Evolutionary conservation across 441 rosid genomes (phyloP).

Genomic region (Adansonia madagascariensis): DNA sequence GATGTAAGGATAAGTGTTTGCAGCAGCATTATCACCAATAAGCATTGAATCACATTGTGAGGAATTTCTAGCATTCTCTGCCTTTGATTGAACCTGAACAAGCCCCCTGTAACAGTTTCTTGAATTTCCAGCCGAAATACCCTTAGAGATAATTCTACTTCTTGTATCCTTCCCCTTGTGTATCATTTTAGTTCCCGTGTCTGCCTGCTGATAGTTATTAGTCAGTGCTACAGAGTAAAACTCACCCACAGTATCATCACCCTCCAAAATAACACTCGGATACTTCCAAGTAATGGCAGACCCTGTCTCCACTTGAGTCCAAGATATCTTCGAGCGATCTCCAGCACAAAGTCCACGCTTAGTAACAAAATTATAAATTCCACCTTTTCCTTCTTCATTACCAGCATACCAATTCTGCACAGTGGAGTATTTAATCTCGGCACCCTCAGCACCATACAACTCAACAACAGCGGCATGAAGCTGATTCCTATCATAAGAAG

Average conservation of each 20-base stretch:
- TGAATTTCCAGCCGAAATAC: constrained; percentile 85
- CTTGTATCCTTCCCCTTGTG: constrained; percentile 89
- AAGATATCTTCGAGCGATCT: constrained; percentile 78
- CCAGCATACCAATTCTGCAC: constrained; percentile 98
- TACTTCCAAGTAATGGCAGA: constrained; percentile 97
- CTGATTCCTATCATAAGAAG: constrained; percentile 86
- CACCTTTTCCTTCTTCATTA: constrained; percentile 85
- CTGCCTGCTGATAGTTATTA: constrained; percentile 90
- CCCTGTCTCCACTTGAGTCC: constrained; percentile 98
- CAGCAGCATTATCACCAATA: constrained; percentile 92
- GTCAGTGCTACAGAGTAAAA: constrained; percentile 89
- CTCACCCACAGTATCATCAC: constrained; percentile 62
- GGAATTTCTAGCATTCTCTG: constrained; percentile 83
- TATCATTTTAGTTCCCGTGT: constrained; percentile 96
- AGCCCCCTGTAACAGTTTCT: constrained; percentile 94
- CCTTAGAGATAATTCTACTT: constrained; percentile 92
- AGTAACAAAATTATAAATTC: constrained; percentile 90
- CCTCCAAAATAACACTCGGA: too few species aligned
- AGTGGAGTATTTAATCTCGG: constrained; percentile 90
- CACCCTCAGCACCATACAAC: constrained; percentile 66
- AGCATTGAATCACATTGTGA: constrained; percentile 98
- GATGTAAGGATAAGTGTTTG: constrained; percentile 95
- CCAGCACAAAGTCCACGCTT: constrained; percentile 91
- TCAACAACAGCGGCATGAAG: constrained; percentile 97
- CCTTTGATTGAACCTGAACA: constrained; percentile 91